Evolutionary conservation across 2,329 filamentous ascomycete genomes (phyloP).

Genomic region (Aspergillus quadricinctus): DNA sequence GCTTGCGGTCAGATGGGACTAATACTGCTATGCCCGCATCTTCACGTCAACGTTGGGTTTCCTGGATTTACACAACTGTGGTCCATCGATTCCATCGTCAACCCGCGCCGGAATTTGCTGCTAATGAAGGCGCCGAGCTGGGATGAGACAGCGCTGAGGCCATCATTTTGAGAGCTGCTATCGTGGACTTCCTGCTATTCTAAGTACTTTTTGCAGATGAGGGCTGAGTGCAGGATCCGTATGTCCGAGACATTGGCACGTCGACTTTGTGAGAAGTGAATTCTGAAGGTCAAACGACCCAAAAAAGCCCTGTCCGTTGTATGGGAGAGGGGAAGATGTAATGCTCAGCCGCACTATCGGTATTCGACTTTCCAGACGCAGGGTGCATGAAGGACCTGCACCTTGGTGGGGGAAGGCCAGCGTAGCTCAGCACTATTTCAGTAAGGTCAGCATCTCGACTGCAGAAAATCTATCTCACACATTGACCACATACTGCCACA

Average conservation of each 20-base stretch:
- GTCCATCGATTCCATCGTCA: neutral
- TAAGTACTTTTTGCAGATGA: slow-evolving; percentile 17
- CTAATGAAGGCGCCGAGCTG: neutral
- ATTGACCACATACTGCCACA: slow-evolving; percentile 8
- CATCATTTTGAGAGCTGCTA: slow-evolving; percentile 4
- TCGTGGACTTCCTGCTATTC: slow-evolving; percentile 8
- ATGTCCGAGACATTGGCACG: slow-evolving; percentile 9
- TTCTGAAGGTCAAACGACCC: neutral
- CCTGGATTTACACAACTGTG: neutral
- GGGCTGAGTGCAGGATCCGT: slow-evolving; percentile 17
- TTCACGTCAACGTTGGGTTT: neutral
- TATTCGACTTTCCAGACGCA: neutral
- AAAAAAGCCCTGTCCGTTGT: slow-evolving; percentile 1
- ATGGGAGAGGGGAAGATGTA: slow-evolving; percentile 10
- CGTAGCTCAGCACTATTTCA: slow-evolving; percentile 19
- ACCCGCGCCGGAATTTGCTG: neutral
- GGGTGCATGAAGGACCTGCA: slow-evolving; percentile 10
- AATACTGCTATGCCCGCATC: neutral
- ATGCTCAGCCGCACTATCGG: slow-evolving; percentile 14
- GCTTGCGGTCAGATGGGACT: neutral
- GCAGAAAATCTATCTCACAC: slow-evolving; percentile 10
- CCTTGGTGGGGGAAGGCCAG: slow-evolving; percentile 12
- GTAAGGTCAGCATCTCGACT: slow-evolving; percentile 20
- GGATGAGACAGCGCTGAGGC: neutral
- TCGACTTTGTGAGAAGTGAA: slow-evolving; percentile 1